Percentiles rank a stretch among this genome's conserved stretches.
These are phyloP conservation scores for Kandelia obovata DNA, from an alignment of 345 rosid genomes.

Conservation along the genomic window DNA sequence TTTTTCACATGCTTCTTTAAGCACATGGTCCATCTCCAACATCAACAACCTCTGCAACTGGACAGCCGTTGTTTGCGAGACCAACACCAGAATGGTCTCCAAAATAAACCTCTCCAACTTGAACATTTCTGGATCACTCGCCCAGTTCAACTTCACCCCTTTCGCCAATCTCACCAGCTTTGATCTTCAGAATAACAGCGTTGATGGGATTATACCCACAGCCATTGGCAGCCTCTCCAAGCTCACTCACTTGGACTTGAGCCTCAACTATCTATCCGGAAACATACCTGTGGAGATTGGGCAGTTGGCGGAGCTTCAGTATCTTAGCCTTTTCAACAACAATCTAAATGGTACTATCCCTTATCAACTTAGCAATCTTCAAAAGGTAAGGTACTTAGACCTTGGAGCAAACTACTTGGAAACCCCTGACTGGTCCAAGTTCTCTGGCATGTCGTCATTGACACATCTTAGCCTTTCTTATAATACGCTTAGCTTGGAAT, in stretches of 20 bases:
- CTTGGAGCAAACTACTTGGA: constrained; percentile 53
- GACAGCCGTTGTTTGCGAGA: constrained; percentile 44
- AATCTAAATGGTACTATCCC: constrained; percentile 47
- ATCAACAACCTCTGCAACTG: constrained; percentile 58
- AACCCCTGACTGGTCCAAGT: constrained; percentile 52
- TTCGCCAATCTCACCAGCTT: constrained; percentile 45
- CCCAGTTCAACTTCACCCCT: constrained; percentile 43
- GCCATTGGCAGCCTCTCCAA: constrained; percentile 35
- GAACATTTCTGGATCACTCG: constrained; percentile 36
- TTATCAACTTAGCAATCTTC: constrained; percentile 42
- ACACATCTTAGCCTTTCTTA: constrained; percentile 39
- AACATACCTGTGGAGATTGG: constrained; percentile 41
- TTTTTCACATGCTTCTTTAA: constrained; percentile 29
- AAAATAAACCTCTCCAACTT: constrained; percentile 34
- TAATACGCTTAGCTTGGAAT: constrained; percentile 27
- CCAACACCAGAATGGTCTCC: constrained; percentile 26
- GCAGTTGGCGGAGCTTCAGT: constrained; percentile 33
- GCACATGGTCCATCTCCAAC: constrained; percentile 55
- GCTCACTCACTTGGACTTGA: constrained; percentile 41
- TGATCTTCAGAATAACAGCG: constrained; percentile 27
- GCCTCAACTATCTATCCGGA: constrained; percentile 36
- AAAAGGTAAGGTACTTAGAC: constrained; percentile 43
- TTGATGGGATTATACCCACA: constrained; percentile 34
- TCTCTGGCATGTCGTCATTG: constrained; percentile 46
- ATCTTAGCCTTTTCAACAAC: constrained; percentile 40